A percentile compares a stretch with the other conserved stretches of the same genome.
These are phyloP conservation scores for Fennellomyces sp. DNA, from an alignment of 371 early-diverging fungal species.

Conservation along the genomic window DNA sequence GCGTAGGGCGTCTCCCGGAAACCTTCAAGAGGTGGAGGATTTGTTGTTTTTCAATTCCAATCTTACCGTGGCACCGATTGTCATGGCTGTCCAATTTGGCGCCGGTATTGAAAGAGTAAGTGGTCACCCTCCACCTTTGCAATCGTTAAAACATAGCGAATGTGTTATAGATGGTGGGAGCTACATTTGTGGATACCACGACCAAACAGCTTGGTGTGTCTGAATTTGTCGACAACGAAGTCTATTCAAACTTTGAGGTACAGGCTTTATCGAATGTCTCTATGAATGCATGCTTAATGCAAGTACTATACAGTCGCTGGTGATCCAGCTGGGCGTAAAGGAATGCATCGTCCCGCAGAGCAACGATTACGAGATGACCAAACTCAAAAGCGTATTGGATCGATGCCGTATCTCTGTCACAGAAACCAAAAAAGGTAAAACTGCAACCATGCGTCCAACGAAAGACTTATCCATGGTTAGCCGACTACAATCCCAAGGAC, in stretches of 20 bases:
- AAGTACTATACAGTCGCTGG: conserved; percentile 74
- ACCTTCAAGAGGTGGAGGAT: conserved; percentile 89
- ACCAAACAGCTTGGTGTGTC: conserved; percentile 76
- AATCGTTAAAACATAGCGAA: neutral
- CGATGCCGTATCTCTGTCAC: conserved; percentile 81
- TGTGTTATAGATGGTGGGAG: conserved; percentile 72
- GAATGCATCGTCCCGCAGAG: conserved; percentile 83
- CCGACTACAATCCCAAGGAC: conserved; percentile 71
- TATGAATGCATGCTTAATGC: neutral
- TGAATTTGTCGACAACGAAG: conserved; percentile 92
- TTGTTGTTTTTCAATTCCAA: conserved; percentile 76
- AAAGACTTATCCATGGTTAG: conserved; percentile 25
- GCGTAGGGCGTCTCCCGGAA: conserved; percentile 89
- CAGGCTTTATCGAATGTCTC: neutral
- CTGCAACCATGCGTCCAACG: too few relatives aligned
- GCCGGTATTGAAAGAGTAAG: conserved; percentile 58
- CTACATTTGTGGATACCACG: conserved; percentile 87
- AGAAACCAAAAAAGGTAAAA: conserved; percentile 59
- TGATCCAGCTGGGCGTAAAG: conserved; percentile 90
- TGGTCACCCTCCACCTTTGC: too few relatives aligned
- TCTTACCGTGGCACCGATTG: conserved; percentile 77
- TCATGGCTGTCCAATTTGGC: conserved; percentile 74
- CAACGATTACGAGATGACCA: conserved; percentile 70
- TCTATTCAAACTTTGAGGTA: conserved; percentile 90
- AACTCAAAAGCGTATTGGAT: conserved; percentile 68